Evolutionary conservation across 176 grass and related monocot genomes (phyloP).

Genomic region (Avena insularis): DNA sequence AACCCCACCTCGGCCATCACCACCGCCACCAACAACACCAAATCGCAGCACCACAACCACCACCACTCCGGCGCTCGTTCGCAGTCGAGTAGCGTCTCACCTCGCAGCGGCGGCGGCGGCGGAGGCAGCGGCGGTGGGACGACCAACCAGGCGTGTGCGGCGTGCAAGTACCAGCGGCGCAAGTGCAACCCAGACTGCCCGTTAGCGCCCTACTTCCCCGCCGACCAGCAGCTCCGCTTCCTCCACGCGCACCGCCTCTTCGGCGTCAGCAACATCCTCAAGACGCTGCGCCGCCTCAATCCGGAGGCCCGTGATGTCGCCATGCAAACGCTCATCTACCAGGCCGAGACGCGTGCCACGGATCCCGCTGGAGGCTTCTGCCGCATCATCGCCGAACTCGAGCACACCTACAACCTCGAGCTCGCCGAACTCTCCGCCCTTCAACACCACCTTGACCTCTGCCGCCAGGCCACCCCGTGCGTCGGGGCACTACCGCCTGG

Average conservation of each 20-base stretch:
- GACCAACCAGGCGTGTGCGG: conserved; percentile 47
- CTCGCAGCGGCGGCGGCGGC: neutral
- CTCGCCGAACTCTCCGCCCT: conserved; percentile 37
- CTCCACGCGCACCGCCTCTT: conserved; percentile 42
- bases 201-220: conserved; percentile 42
- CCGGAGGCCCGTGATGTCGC: conserved; percentile 28
- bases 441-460: conserved; percentile 35
- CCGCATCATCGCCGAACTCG: conserved; percentile 35
- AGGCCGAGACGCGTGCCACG: conserved; percentile 36
- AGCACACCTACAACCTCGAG: conserved; percentile 15
- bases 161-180: conserved; percentile 51
- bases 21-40: neutral
- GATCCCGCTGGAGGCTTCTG: conserved; percentile 54
- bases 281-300: conserved; percentile 29
- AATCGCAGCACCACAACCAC: neutral
- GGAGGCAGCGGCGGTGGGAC: neutral
- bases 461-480: conserved; percentile 29
- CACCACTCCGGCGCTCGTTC: conserved; percentile 4
- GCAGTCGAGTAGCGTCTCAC: conserved; percentile 16
- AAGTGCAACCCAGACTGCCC: conserved; percentile 45
- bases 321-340: conserved; percentile 41
- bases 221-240: conserved; percentile 42
- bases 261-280: conserved; percentile 50
- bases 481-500: neutral
- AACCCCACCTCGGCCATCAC: neutral